phyloP scores from a whole-genome alignment of 371 early-diverging fungal genomes.

The Mortierella sp. region DNA sequence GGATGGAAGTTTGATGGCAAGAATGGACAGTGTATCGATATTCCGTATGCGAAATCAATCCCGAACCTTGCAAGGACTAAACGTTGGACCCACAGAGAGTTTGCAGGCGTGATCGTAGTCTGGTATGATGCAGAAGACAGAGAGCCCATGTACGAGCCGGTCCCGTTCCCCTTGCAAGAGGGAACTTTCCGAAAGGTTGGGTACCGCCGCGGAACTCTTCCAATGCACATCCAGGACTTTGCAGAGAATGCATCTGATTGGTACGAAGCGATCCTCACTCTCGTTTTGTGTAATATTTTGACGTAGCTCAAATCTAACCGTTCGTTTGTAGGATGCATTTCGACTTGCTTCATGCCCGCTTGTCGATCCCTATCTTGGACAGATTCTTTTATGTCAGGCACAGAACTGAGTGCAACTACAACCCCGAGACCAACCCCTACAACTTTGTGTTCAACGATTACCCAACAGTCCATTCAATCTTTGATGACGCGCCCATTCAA shows the following conservation, averaged over 20 bases:
- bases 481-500: constrained; percentile 36
- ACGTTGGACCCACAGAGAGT: constrained; percentile 52
- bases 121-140: constrained; percentile 54
- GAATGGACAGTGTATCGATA: constrained; percentile 42
- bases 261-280: constrained; percentile 6
- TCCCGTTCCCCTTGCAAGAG: constrained; percentile 43
- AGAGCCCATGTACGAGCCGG: constrained; percentile 53
- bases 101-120: constrained; percentile 37
- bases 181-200: constrained; percentile 43
- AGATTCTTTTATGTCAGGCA: constrained; percentile 48
- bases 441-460: constrained; percentile 55
- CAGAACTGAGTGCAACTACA: constrained; percentile 45
- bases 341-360: constrained; percentile 39
- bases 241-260: constrained; percentile 55
- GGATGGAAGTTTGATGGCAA: constrained; percentile 52
- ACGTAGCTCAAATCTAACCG: background rate
- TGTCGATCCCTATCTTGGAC: constrained; percentile 51
- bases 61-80: constrained; percentile 46
- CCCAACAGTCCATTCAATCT: constrained; percentile 51
- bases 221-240: constrained; percentile 57
- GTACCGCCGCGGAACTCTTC: constrained; percentile 47
- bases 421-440: constrained; percentile 45
- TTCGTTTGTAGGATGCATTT: constrained; percentile 44
- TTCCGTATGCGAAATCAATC: constrained; percentile 49
- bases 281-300: no score